Conservation (phyloP, 2,329 filamentous ascomycete genomes). For the Paraphaeosphaeria minitans region DNA sequence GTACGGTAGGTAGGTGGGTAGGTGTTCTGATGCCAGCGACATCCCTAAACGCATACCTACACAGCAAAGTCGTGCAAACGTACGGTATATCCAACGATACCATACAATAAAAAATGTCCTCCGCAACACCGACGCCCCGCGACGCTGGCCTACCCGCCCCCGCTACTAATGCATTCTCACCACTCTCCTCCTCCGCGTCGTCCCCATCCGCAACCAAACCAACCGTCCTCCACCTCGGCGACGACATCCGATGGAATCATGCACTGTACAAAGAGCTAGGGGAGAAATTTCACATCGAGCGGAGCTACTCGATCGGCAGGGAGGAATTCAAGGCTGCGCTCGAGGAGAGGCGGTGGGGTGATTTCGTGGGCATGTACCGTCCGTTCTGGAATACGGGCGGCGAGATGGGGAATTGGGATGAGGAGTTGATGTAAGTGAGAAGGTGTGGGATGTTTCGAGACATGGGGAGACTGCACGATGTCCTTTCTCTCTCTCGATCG, state of each 20-base stretch:
- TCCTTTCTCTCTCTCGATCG: too few relatives aligned
- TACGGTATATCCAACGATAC: too few relatives aligned
- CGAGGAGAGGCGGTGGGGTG: conserved; percentile 46
- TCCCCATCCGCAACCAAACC: conserved; percentile 30
- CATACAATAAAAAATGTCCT: conserved; percentile 23
- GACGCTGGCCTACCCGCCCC: conserved; percentile 25
- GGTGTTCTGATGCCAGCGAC: too few relatives aligned
- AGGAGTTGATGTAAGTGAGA: conserved; percentile 57
- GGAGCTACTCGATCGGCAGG: conserved; percentile 47
- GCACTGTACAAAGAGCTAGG: conserved; percentile 47
- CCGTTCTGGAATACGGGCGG: conserved; percentile 69
- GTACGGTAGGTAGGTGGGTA: too few relatives aligned
- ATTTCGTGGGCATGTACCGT: conserved; percentile 57
- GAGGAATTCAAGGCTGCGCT: conserved; percentile 50
- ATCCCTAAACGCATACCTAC: too few relatives aligned
- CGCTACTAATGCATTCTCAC: background rate
- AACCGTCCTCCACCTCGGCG: conserved; percentile 51
- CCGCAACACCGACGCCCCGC: conserved; percentile 32
- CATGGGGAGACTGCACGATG: too few relatives aligned
- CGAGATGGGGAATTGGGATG: conserved; percentile 69
- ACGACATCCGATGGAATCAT: conserved; percentile 54
- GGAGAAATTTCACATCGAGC: conserved; percentile 45
- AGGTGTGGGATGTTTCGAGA: background rate
- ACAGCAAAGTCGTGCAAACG: too few relatives aligned
- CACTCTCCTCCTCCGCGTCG: background rate